phyloP scores from a whole-genome alignment of 371 early-diverging fungal genomes.

The Mortierella sp. region DNA sequence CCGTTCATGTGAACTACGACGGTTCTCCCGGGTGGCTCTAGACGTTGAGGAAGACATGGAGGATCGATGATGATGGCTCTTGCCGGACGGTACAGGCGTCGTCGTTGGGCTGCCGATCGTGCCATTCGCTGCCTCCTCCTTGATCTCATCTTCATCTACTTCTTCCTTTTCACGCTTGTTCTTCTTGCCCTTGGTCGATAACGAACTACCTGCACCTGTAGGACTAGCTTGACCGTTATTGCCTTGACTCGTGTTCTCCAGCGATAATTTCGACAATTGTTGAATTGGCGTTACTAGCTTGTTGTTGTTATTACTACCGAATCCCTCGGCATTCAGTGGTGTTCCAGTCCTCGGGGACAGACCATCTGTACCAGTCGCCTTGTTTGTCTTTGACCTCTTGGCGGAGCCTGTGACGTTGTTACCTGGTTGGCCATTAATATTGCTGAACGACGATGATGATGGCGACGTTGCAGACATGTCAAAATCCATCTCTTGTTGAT shows the following conservation, averaged over 20 bases:
- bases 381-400: conserved; percentile 42
- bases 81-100: conserved; percentile 4
- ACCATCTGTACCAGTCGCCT: not conserved
- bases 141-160: conserved; percentile 13
- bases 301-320: conserved; percentile 15
- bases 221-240: conserved; percentile 17
- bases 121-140: not conserved
- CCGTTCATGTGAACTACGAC: conserved; percentile 25
- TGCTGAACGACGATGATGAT: conserved; percentile 24
- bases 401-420: conserved; percentile 29
- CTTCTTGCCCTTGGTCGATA: conserved; percentile 22
- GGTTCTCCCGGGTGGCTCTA: conserved; percentile 11
- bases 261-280: conserved; percentile 44
- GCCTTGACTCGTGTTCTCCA: conserved; percentile 15
- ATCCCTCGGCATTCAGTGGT: not conserved
- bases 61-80: conserved; percentile 18
- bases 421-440: conserved; percentile 21
- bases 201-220: not conserved
- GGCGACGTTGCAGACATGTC: conserved; percentile 45
- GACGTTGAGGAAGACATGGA: conserved; percentile 23
- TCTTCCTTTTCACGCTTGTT: conserved; percentile 43
- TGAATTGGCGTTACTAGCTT: conserved; percentile 43
- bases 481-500: conserved; percentile 34
- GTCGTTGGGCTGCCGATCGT: conserved; percentile 12
- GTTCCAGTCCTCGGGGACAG: conserved; percentile 6